Evolutionary conservation across 345 rosid species (phyloP).

Genomic region (Lepidium sativum): DNA sequence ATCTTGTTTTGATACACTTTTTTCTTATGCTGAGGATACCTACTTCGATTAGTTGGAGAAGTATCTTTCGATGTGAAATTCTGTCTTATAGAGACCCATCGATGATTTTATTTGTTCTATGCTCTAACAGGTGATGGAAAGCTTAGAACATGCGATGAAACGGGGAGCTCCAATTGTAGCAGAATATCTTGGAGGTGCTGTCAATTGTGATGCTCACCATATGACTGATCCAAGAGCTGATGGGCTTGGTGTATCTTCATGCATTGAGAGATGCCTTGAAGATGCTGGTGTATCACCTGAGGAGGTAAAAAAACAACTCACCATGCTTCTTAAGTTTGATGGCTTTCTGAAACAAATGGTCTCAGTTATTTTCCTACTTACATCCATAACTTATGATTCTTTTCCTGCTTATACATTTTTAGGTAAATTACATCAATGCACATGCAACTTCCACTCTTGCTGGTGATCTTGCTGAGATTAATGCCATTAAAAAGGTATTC

Average conservation of each 20-base stretch:
- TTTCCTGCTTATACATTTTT: background rate
- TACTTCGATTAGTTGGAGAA: background rate
- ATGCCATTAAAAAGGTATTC: conserved; percentile 93
- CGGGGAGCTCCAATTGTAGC: conserved; percentile 96
- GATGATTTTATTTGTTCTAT: background rate
- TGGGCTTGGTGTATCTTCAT: conserved; percentile 97
- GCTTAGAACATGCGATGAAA: conserved; percentile 96
- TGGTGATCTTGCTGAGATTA: conserved; percentile 97
- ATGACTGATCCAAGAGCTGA: conserved; percentile 99
- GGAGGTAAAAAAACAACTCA: conserved; percentile 41
- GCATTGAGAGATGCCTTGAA: conserved; percentile 90
- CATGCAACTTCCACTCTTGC: conserved; percentile 98
- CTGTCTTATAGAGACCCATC: background rate
- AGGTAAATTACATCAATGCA: conserved; percentile 97
- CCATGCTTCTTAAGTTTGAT: background rate
- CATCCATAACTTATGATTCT: background rate
- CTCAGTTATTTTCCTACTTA: background rate
- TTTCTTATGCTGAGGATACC: background rate
- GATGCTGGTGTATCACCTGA: conserved; percentile 99
- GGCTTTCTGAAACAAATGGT: background rate
- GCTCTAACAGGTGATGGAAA: conserved; percentile 76
- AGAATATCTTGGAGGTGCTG: conserved; percentile 95
- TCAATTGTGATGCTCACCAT: conserved; percentile 97
- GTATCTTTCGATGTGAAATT: background rate
- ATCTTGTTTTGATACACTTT: background rate